phyloP scores from a whole-genome alignment of 495 filamentous ascomycete species.

The Entonaema liquescens region DNA sequence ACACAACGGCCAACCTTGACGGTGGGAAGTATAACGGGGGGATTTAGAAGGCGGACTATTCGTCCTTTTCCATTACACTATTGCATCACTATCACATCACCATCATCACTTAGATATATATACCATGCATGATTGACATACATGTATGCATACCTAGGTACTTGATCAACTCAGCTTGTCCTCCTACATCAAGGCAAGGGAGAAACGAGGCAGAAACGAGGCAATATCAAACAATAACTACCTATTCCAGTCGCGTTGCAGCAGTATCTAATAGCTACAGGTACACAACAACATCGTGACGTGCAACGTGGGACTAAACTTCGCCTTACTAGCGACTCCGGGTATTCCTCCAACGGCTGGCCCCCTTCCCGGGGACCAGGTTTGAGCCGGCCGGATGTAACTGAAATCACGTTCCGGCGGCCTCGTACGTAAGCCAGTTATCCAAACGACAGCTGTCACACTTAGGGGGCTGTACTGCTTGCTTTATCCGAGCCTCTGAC shows the following conservation, averaged over 20 bases:
- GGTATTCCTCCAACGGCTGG: slow-evolving; percentile 11
- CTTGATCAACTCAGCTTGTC: background rate
- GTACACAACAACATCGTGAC: too few relatives aligned
- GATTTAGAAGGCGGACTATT: background rate
- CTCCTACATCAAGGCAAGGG: background rate
- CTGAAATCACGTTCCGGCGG: slow-evolving; percentile 29
- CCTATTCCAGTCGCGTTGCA: background rate
- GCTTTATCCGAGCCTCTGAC: slow-evolving; percentile 5
- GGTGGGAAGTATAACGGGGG: background rate
- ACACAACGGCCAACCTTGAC: slow-evolving; percentile 30
- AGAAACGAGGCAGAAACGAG: background rate
- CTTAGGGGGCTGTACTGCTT: background rate
- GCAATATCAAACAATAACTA: background rate
- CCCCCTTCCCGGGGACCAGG: slow-evolving; percentile 21
- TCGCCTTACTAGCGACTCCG: slow-evolving; percentile 17
- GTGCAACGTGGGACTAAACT: slow-evolving; percentile 13
- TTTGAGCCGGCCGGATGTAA: slow-evolving; percentile 37
- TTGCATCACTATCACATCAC: slow-evolving; percentile 4
- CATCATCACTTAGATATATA: background rate
- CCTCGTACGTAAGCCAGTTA: slow-evolving; percentile 30
- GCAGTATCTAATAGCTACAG: too few relatives aligned
- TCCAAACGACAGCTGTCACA: slow-evolving; percentile 25
- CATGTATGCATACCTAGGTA: background rate
- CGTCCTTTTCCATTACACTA: background rate
- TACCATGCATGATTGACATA: slow-evolving; percentile 23